A percentile compares a stretch with the other conserved stretches of the same genome.
Conservation (phyloP, 2,329 filamentous ascomycete genomes). For the Pseudopithomyces chartarum region DNA sequence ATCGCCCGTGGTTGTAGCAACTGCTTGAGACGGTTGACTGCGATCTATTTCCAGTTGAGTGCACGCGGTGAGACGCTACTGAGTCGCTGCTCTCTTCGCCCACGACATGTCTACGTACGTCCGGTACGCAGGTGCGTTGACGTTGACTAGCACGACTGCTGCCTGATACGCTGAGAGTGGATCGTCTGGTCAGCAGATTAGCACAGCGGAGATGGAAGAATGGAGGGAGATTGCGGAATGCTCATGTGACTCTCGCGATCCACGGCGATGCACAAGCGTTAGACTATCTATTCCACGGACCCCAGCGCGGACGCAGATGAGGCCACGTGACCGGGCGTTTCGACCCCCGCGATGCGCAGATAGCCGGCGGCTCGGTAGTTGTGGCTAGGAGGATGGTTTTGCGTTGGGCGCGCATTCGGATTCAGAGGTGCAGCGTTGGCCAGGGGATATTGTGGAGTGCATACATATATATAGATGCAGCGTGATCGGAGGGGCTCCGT, state of each 20-base stretch:
- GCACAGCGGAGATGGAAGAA: neutral
- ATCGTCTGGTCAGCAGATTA: neutral
- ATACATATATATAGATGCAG: neutral
- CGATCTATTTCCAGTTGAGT: neutral
- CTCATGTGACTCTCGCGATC: neutral
- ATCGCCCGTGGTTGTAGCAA: too few relatives aligned
- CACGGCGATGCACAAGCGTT: neutral
- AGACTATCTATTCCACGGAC: too few relatives aligned
- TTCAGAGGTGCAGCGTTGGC: neutral
- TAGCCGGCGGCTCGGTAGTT: neutral
- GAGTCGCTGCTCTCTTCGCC: too few relatives aligned
- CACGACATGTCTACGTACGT: too few relatives aligned
- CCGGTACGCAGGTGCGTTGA: too few relatives aligned
- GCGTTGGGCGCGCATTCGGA: too few relatives aligned
- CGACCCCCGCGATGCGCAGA: neutral
- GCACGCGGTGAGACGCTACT: too few relatives aligned
- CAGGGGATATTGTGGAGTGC: neutral
- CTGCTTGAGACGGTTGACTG: neutral
- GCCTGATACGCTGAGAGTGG: too few relatives aligned
- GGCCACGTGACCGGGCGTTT: neutral
- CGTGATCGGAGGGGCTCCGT: neutral
- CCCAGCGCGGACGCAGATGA: neutral
- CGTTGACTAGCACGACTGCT: too few relatives aligned
- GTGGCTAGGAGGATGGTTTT: neutral
- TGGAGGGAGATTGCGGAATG: slow-evolving; percentile 10